A percentile compares a stretch with the other conserved stretches of the same genome.
Conservation (phyloP, 257 asterid species). For the Scutellaria barbata region DNA sequence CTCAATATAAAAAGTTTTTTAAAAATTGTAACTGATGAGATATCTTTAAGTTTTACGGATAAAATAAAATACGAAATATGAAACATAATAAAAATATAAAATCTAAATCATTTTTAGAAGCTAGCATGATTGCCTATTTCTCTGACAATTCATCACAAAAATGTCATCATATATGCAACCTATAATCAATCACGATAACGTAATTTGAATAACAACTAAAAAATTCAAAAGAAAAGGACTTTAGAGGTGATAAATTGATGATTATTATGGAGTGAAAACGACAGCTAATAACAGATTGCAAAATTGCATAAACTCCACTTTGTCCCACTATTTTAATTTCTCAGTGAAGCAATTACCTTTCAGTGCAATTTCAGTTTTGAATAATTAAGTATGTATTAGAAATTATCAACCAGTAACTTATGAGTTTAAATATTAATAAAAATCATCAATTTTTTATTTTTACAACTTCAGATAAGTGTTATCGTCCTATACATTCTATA, state of each 20-base stretch:
- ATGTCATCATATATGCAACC: slow-evolving; percentile 28
- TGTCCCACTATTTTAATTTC: not conserved
- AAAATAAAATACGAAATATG: not conserved
- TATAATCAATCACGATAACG: slow-evolving; percentile 29
- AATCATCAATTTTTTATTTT: no score
- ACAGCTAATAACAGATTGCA: not conserved
- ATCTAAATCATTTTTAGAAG: not conserved
- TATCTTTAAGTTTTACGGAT: not conserved
- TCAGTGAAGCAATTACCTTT: not conserved
- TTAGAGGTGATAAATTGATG: slow-evolving; percentile 23
- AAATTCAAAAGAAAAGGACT: slow-evolving; percentile 30
- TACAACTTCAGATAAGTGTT: no score
- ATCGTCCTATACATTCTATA: not conserved
- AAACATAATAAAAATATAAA: not conserved
- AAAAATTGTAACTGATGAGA: no score
- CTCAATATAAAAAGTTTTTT: no score
- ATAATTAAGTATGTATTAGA: no score
- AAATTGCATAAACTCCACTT: slow-evolving; percentile 14
- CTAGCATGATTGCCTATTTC: slow-evolving; percentile 13
- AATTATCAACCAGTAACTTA: not conserved
- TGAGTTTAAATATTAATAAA: no score
- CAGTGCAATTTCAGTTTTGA: no score
- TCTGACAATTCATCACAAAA: slow-evolving; percentile 35
- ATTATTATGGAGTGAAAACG: not conserved
- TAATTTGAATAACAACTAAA: slow-evolving; percentile 28